A percentile compares a stretch with the other conserved stretches of the same genome.
Evolutionary conservation across 129 eudicot species (phyloP).

Genomic region (Ambrosia trifida): DNA sequence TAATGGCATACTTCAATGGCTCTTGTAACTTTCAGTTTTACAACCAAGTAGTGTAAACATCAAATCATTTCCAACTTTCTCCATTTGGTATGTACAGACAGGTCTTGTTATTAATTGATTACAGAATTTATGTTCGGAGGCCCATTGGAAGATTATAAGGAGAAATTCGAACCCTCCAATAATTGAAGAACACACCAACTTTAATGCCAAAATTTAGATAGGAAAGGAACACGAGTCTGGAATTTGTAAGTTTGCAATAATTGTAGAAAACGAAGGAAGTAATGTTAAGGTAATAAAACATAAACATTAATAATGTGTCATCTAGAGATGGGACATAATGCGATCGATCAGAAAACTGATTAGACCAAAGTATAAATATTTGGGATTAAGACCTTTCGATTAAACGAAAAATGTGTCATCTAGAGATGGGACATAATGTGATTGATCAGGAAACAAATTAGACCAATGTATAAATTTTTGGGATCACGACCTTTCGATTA

Average conservation of each 20-base stretch:
- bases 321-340: constrained; percentile 19
- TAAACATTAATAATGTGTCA: constrained; percentile 1
- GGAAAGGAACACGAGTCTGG: not conserved
- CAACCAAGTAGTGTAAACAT: constrained; percentile 29
- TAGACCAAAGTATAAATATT: not conserved
- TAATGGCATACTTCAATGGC: constrained; percentile 25
- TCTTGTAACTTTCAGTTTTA: constrained; percentile 29
- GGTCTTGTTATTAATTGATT: constrained; percentile 28
- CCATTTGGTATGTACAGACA: constrained; percentile 18
- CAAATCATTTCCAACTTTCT: constrained; percentile 32
- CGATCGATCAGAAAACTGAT: not conserved
- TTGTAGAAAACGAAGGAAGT: not conserved
- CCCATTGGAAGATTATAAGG: constrained; percentile 10
- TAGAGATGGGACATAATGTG: constrained; percentile 19
- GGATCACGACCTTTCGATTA: constrained; percentile 22
- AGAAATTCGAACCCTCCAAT: constrained; percentile 12
- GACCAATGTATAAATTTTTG: not conserved
- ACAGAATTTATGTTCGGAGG: constrained; percentile 30
- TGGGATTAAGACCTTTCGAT: constrained; percentile 18
- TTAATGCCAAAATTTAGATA: constrained; percentile 3
- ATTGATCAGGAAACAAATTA: not conserved
- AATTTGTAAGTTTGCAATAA: constrained; percentile 8
- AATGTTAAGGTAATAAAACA: constrained; percentile 5
- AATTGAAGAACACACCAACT: not conserved
- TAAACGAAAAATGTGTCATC: not conserved